A percentile compares a stretch with the other conserved stretches of the same genome.
Conservation (phyloP, 352 stramenopile species). For the Phytophthora europaea region DNA sequence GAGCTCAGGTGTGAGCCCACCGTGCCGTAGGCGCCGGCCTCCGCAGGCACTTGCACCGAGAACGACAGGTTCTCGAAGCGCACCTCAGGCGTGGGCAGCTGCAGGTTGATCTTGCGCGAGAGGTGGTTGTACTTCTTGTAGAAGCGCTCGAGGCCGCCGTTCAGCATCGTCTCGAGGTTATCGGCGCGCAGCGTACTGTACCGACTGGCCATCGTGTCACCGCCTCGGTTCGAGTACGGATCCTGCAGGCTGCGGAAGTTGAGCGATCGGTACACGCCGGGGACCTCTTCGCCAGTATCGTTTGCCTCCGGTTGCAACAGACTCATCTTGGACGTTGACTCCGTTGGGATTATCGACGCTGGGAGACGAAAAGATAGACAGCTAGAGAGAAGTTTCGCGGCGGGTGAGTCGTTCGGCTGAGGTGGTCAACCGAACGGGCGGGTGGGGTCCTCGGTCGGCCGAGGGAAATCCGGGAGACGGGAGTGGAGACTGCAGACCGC, state of each 20-base stretch:
- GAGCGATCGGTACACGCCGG: slow-evolving; percentile 67
- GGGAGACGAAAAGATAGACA: slow-evolving; percentile 8
- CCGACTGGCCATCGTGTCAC: slow-evolving; percentile 39
- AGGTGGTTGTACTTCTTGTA: slow-evolving; percentile 88
- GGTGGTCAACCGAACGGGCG: neutral
- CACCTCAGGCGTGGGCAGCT: slow-evolving; percentile 54
- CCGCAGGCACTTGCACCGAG: slow-evolving; percentile 62
- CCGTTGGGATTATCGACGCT: too few species aligned
- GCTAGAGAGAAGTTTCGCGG: neutral
- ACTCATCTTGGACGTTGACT: neutral
- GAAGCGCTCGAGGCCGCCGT: slow-evolving; percentile 76
- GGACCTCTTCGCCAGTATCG: slow-evolving; percentile 40
- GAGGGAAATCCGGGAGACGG: neutral
- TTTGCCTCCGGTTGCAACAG: slow-evolving; percentile 36
- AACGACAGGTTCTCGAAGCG: slow-evolving; percentile 85
- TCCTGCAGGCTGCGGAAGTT: slow-evolving; percentile 75
- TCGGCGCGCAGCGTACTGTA: slow-evolving; percentile 65
- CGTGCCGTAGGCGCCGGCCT: slow-evolving; percentile 50
- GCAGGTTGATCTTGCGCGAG: slow-evolving; percentile 70
- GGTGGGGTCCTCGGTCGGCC: neutral
- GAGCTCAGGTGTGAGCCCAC: slow-evolving; percentile 61
- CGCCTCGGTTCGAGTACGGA: slow-evolving; percentile 57
- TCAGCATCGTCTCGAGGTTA: slow-evolving; percentile 73
- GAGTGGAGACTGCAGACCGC: neutral
- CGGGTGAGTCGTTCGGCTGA: neutral